phyloP scores from a whole-genome alignment of 1,284 basidiomycete species.

The Ceratobasidium sp. region DNA sequence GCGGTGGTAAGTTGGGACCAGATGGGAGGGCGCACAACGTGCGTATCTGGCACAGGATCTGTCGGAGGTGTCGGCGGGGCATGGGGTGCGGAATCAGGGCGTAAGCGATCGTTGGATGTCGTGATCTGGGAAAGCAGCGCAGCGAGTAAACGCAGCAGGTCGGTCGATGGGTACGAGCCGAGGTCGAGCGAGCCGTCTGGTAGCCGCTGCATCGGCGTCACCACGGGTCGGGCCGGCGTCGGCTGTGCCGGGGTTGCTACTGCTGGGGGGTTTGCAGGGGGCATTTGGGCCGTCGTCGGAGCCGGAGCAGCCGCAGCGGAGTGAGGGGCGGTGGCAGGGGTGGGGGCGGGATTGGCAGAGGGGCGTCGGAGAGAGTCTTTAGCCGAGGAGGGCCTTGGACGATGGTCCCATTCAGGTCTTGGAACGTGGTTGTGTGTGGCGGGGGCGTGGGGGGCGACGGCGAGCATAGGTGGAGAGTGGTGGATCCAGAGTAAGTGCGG shows the following conservation, averaged over 20 bases:
- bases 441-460: slow-evolving; percentile 33
- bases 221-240: slow-evolving; percentile 52
- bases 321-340: slow-evolving; percentile 26
- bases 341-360: not conserved
- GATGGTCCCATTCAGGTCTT: slow-evolving; percentile 3
- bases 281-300: slow-evolving; percentile 21
- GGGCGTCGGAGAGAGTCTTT: slow-evolving; percentile 24
- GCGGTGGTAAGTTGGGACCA: slow-evolving; percentile 73
- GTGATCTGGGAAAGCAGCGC: slow-evolving; percentile 93
- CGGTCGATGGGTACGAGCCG: slow-evolving; percentile 65
- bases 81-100: slow-evolving; percentile 52
- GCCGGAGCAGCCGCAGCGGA: slow-evolving; percentile 13
- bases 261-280: not conserved
- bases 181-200: slow-evolving; percentile 60
- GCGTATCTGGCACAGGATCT: slow-evolving; percentile 49
- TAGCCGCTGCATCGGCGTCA: slow-evolving; percentile 33
- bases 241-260: slow-evolving; percentile 16
- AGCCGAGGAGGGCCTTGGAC: slow-evolving; percentile 8
- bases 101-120: slow-evolving; percentile 82
- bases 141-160: slow-evolving; percentile 91
- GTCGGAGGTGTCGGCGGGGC: slow-evolving; percentile 45
- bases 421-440: slow-evolving; percentile 13
- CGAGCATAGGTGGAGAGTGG: slow-evolving; percentile 19
- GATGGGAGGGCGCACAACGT: slow-evolving; percentile 50
- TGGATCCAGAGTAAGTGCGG: no score